Evolutionary conservation across 768 basidiomycete genomes (phyloP), one percentile per base, ranked within the genome.

Genomic region (Hypsizygus marmoreus): DNA sequence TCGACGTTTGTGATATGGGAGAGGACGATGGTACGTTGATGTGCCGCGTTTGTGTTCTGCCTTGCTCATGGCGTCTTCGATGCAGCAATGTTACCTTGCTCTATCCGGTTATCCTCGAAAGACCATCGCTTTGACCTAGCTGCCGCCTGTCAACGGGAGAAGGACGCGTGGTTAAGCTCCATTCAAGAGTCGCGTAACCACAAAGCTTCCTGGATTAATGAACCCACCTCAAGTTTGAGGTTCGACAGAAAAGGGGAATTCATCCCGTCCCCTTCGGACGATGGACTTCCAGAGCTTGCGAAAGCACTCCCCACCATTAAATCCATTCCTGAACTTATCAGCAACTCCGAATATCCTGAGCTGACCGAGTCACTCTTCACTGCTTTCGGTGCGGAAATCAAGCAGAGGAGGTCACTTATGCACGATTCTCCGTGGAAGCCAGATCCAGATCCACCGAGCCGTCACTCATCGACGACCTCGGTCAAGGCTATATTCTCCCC

Each of bases 81-180:
- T 43, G 33, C 55, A 97, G 94, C 83, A 34, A 73, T 86, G 52
- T 71, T 97, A 6, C 86, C 93, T 10, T 87, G 82, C 58, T 86
- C 86, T 33, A 89, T 97, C 65, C 84, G 88, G 39, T 68, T 97
- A 12, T 79, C 75, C 8, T 77, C 75, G 33, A 76, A 74, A 42
- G 83, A 84, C 5, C 84, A 90, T 58, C 76, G 82, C 47, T 88
- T 95, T 56, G 93, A 97, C 61, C 68, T 97, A 23, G 91, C 91
- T 6, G 90, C 91, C 0, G 80, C 91, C 12, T 95, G 93, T 62
- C 77, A 71, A 57, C 76, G 73, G 26, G 95, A 98, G 67, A 95
- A 92, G 69, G 79, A 82, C 20, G 71, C 88, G n/a, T 98, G 95
- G 95, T 68, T 94, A 43, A 68, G 71, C 24, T 81, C 82, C 4